phyloP scores from a whole-genome alignment of 306 rosid genomes.

The Lagenaria siceraria region DNA sequence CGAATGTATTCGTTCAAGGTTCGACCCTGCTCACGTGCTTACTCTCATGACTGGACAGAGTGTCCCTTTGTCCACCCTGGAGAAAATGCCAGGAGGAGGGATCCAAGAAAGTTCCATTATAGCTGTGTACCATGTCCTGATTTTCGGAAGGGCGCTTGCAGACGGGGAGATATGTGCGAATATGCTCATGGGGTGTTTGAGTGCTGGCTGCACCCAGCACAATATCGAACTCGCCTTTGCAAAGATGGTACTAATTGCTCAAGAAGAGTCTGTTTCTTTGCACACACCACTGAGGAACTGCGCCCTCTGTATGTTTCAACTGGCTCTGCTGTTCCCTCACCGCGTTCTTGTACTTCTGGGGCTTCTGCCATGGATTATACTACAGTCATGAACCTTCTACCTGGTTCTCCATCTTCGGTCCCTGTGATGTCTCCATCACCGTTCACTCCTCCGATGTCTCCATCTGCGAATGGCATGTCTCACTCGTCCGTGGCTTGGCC shows the following conservation, averaged over 20 bases:
- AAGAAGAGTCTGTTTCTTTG: slow-evolving; percentile 89
- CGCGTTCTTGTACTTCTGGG: slow-evolving; percentile 65
- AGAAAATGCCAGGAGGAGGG: slow-evolving; percentile 95
- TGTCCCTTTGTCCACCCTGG: slow-evolving; percentile 98
- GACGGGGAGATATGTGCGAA: slow-evolving; percentile 94
- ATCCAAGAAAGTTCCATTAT: slow-evolving; percentile 85
- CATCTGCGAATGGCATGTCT: slow-evolving; percentile 72
- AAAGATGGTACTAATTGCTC: slow-evolving; percentile 76
- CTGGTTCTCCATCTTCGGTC: slow-evolving; percentile 80
- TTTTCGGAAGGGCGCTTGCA: slow-evolving; percentile 86
- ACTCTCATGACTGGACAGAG: slow-evolving; percentile 97
- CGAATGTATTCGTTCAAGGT: slow-evolving; percentile 94
- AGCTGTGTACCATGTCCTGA: slow-evolving; percentile 97
- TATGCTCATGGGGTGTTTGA: slow-evolving; percentile 94
- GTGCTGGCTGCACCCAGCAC: slow-evolving; percentile 98
- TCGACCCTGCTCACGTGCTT: slow-evolving; percentile 89
- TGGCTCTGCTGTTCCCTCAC: slow-evolving; percentile 90
- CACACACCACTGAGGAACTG: slow-evolving; percentile 79
- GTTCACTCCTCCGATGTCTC: slow-evolving; percentile 86
- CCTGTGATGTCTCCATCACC: slow-evolving; percentile 80
- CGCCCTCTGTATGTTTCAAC: slow-evolving; percentile 82
- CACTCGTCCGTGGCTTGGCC: slow-evolving; percentile 67
- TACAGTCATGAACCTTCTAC: slow-evolving; percentile 80
- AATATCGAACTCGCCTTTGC: slow-evolving; percentile 83
- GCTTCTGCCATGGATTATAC: slow-evolving; percentile 74